Conservation (phyloP, 179 eudicot genomes). For the Beta corolliflora region DNA sequence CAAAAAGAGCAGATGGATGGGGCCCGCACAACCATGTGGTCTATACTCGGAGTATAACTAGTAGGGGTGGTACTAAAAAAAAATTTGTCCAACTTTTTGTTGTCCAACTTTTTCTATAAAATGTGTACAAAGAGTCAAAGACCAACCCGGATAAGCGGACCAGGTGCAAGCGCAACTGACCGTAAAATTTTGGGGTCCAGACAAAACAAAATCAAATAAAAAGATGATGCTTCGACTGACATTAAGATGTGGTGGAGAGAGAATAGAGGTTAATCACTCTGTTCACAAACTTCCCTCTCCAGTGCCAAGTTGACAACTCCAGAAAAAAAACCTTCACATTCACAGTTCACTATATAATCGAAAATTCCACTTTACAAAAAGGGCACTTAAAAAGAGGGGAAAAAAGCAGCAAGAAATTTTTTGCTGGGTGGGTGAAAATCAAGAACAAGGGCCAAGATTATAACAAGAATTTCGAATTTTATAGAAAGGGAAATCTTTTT, state of each 20-base stretch:
- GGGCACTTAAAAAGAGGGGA: too few species aligned
- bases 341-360: not conserved
- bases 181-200: not conserved
- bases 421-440: not conserved
- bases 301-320: not conserved
- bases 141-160: not conserved
- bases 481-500: not conserved
- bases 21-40: too few species aligned
- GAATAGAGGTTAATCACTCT: slow-evolving; percentile 17
- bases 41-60: too few species aligned
- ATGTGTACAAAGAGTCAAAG: not conserved
- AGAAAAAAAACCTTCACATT: not conserved
- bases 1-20: too few species aligned
- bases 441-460: not conserved
- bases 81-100: too few species aligned
- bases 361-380: not conserved
- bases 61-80: too few species aligned
- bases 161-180: not conserved
- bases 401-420: not conserved
- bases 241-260: slow-evolving; percentile 19
- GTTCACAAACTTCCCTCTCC: not conserved
- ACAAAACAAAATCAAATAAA: not conserved
- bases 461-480: not conserved
- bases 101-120: too few species aligned
- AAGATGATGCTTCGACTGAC: not conserved